A percentile compares a stretch with the other conserved stretches of the same genome.
phyloP scores from a whole-genome alignment of 805 yeast species.

The Starmerella vitae region DNA sequence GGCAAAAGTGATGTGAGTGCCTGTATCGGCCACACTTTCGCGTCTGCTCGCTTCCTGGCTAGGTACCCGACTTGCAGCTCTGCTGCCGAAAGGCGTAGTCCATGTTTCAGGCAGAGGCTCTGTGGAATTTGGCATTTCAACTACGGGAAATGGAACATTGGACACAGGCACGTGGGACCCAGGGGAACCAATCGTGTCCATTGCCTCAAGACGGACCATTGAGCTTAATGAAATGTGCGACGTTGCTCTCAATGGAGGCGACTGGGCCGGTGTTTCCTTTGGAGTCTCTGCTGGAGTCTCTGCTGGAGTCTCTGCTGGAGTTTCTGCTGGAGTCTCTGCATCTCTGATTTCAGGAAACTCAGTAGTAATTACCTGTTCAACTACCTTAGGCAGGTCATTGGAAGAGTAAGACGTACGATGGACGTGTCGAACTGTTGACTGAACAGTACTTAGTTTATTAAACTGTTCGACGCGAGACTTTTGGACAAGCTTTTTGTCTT shows the following conservation, averaged over 20 bases:
- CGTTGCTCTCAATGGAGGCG: no score
- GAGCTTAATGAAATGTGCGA: constrained; percentile 12
- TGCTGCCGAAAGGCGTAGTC: no score
- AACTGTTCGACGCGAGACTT: constrained; percentile 19
- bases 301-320: neutral
- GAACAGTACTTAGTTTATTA: constrained; percentile 17
- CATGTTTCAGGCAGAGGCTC: neutral
- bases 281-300: constrained; percentile 3
- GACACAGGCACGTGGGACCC: neutral
- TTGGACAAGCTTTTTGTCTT: constrained; percentile 11
- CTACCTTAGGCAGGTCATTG: neutral
- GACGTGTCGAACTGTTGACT: constrained; percentile 7
- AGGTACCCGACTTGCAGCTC: no score
- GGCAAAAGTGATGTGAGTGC: no score
- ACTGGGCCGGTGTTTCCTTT: constrained; percentile 5
- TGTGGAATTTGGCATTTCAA: neutral
- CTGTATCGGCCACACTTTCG: no score
- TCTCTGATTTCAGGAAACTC: neutral
- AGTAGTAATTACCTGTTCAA: neutral
- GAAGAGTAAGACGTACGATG: constrained; percentile 7
- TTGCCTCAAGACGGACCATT: constrained; percentile 8
- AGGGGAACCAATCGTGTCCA: constrained; percentile 2
- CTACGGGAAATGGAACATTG: neutral
- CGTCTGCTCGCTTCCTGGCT: no score
- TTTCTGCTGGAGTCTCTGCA: neutral